Evolutionary conservation across 495 filamentous ascomycete species (phyloP).

Genomic region (Eremomyces bilateralis): DNA sequence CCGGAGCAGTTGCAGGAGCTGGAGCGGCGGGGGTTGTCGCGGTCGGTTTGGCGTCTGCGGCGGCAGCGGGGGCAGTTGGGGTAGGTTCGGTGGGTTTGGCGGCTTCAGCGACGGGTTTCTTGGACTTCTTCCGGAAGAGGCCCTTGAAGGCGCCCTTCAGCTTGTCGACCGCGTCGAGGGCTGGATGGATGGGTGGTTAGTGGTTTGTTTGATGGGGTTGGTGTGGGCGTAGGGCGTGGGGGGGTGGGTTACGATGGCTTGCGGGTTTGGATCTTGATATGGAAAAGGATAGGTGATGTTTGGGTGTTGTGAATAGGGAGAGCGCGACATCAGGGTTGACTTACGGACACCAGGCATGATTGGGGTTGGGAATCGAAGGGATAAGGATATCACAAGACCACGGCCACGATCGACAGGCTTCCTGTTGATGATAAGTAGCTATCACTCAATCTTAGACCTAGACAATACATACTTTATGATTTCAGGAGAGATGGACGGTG

Average conservation of each 20-base stretch:
- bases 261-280: background rate
- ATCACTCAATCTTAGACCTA: background rate
- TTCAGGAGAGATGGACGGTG: background rate
- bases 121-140: constrained; percentile 12
- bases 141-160: constrained; percentile 12
- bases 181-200: constrained; percentile 3
- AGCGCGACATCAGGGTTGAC: constrained; percentile 2
- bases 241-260: no score
- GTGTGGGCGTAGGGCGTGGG: constrained; percentile 1
- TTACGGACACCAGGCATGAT: constrained; percentile 16
- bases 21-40: constrained; percentile 8
- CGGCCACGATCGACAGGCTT: no score
- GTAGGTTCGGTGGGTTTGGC: constrained; percentile 7
- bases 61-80: constrained; percentile 3
- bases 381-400: no score
- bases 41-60: constrained; percentile 5
- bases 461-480: background rate
- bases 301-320: no score
- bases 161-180: constrained; percentile 9
- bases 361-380: no score
- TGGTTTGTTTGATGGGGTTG: background rate
- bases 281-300: background rate
- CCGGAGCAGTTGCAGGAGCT: constrained; percentile 8
- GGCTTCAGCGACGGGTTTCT: constrained; percentile 6
- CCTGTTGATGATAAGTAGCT: background rate